Conservation (phyloP, 2,329 filamentous ascomycete species). For the Diaporthe humulicola region DNA sequence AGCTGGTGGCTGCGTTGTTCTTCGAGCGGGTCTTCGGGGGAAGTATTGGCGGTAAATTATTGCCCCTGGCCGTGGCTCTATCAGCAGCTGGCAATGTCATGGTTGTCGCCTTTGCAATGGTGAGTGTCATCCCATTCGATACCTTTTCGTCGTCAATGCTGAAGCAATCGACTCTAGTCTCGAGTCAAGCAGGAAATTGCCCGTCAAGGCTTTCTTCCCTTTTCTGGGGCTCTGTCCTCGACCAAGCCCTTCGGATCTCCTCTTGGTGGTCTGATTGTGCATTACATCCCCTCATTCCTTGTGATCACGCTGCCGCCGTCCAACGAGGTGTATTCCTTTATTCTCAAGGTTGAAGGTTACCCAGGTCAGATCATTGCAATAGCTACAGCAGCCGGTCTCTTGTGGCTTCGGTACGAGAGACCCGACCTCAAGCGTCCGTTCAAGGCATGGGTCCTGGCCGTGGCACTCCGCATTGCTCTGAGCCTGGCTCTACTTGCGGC, state of each 20-base stretch:
- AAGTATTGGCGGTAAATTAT: background rate
- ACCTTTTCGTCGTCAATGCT: background rate
- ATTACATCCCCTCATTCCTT: constrained; percentile 76
- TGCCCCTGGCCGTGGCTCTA: constrained; percentile 63
- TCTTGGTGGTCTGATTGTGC: constrained; percentile 75
- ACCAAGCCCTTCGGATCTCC: constrained; percentile 77
- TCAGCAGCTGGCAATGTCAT: constrained; percentile 81
- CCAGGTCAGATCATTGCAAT: constrained; percentile 56
- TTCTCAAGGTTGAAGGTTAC: constrained; percentile 77
- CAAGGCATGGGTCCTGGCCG: constrained; percentile 64
- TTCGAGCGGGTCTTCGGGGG: constrained; percentile 76
- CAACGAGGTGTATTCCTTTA: constrained; percentile 78
- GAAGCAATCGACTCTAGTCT: constrained; percentile 57
- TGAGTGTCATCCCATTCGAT: background rate
- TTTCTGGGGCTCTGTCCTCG: constrained; percentile 69
- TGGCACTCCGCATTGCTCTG: background rate
- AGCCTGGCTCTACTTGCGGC: constrained; percentile 13
- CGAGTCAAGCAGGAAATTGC: constrained; percentile 48
- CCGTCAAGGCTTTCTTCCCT: constrained; percentile 24
- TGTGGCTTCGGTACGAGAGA: constrained; percentile 70
- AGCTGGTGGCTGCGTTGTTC: constrained; percentile 77
- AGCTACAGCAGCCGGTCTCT: constrained; percentile 68
- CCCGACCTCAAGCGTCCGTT: constrained; percentile 59
- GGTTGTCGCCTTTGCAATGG: constrained; percentile 74
- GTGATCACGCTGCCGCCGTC: constrained; percentile 77